Evolutionary conservation across 352 stramenopile genomes (phyloP).

Genomic region (Globisporangium polare): DNA sequence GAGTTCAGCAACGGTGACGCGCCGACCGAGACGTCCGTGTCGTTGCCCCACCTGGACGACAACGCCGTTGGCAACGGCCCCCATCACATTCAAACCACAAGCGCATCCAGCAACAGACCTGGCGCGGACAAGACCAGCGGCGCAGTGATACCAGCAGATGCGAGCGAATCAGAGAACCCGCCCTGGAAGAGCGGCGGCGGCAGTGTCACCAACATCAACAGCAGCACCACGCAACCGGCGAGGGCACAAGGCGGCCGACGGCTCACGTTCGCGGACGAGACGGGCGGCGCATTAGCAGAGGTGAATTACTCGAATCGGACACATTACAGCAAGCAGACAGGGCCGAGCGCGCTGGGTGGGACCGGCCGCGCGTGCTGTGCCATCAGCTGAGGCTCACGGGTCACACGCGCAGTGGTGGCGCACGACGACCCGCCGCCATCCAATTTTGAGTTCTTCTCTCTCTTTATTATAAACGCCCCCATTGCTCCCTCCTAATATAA

Average conservation of each 20-base stretch:
- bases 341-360: slow-evolving; percentile 25
- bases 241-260: slow-evolving; percentile 26
- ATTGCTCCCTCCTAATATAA: slow-evolving; percentile 1
- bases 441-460: slow-evolving; percentile 9
- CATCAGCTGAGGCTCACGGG: slow-evolving; percentile 28
- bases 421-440: neutral
- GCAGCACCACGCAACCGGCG: neutral
- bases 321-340: slow-evolving; percentile 78
- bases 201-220: neutral
- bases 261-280: slow-evolving; percentile 70
- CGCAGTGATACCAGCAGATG: slow-evolving; percentile 7
- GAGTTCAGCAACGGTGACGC: slow-evolving; percentile 1
- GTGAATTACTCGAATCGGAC: slow-evolving; percentile 71
- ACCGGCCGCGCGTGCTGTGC: slow-evolving; percentile 33
- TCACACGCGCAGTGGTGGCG: neutral
- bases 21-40: neutral
- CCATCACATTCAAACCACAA: neutral
- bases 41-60: too few species aligned
- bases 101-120: neutral
- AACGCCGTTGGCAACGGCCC: neutral
- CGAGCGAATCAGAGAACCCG: slow-evolving; percentile 18
- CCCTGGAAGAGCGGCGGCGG: neutral
- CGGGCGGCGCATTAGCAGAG: slow-evolving; percentile 45
- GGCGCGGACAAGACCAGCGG: neutral
- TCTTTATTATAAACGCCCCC: neutral